Evolutionary conservation across 1,284 basidiomycete species (phyloP).

Genomic region (Neonothopanus nambi): DNA sequence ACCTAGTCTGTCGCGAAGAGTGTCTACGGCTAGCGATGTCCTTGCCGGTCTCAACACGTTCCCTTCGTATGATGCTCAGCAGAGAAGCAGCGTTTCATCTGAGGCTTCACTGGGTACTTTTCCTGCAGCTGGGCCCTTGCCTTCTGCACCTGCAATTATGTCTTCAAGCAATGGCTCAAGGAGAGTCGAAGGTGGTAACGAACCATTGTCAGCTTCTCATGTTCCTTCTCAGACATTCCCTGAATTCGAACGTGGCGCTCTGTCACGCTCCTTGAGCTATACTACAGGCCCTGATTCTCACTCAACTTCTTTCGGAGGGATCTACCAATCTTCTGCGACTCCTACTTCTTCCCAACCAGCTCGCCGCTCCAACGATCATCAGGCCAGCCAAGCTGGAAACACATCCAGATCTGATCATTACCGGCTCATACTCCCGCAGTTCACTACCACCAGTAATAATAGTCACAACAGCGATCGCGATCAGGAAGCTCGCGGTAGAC

Average conservation of each 20-base stretch:
- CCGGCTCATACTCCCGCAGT: conserved; percentile 1
- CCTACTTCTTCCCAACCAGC: conserved; percentile 2
- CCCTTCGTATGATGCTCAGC: background rate
- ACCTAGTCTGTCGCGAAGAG: background rate
- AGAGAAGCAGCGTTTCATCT: conserved; percentile 3
- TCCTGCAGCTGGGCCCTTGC: conserved; percentile 1
- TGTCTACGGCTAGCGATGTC: conserved; percentile 8
- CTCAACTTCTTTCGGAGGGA: background rate
- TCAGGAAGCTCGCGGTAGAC: conserved; percentile 1
- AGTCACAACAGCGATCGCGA: background rate
- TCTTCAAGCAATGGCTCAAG: background rate
- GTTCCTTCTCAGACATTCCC: too few relatives aligned
- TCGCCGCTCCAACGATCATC: background rate
- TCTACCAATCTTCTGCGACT: background rate
- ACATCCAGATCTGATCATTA: background rate
- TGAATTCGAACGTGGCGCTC: too few relatives aligned
- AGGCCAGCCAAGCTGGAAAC: background rate
- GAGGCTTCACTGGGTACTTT: conserved; percentile 4
- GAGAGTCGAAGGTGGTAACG: background rate
- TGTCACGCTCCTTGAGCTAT: too few relatives aligned
- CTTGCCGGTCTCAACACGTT: conserved; percentile 1
- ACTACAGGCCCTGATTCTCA: background rate
- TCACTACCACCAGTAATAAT: background rate
- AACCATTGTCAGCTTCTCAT: background rate
- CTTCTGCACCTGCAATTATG: background rate